Conservation (phyloP, 2,329 filamentous ascomycete species). For the Colletotrichum endophyticum region DNA sequence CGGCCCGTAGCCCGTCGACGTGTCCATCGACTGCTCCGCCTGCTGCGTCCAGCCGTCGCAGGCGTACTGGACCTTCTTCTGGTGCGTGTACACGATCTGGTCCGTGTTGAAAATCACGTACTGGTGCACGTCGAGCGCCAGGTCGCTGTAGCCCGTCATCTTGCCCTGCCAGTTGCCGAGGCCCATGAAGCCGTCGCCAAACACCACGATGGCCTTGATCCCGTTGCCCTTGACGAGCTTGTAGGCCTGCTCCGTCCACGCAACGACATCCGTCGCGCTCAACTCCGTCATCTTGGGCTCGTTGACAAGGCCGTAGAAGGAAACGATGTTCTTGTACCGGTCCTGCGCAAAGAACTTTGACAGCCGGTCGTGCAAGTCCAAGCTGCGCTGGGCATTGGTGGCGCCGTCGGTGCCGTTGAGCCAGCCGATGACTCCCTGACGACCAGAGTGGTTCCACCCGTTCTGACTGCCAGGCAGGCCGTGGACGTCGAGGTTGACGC, state of each 20-base stretch:
- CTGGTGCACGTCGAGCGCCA: constrained; percentile 96
- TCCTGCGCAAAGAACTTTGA: constrained; percentile 92
- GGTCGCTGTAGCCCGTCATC: constrained; percentile 71
- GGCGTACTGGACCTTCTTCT: constrained; percentile 84
- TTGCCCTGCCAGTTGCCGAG: constrained; percentile 89
- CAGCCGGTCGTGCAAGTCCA: constrained; percentile 86
- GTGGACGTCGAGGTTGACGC: constrained; percentile 92
- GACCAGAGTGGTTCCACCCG: constrained; percentile 96
- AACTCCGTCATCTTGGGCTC: constrained; percentile 89
- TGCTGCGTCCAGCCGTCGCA: constrained; percentile 88
- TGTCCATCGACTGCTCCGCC: constrained; percentile 74
- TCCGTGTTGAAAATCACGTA: constrained; percentile 97
- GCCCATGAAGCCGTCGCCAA: constrained; percentile 95
- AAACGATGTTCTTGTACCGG: constrained; percentile 89
- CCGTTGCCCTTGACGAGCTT: constrained; percentile 78
- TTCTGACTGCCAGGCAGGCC: constrained; percentile 94
- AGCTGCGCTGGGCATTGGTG: constrained; percentile 78
- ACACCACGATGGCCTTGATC: constrained; percentile 74
- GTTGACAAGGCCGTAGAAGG: constrained; percentile 93
- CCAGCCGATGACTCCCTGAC: constrained; percentile 83
- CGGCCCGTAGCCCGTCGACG: constrained; percentile 82
- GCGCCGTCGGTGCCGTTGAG: constrained; percentile 86
- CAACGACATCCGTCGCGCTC: constrained; percentile 67
- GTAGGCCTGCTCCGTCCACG: constrained; percentile 81
- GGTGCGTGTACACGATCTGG: constrained; percentile 82